Conservation (phyloP, 2,329 filamentous ascomycete species). For the Stemphylium beticola region DNA sequence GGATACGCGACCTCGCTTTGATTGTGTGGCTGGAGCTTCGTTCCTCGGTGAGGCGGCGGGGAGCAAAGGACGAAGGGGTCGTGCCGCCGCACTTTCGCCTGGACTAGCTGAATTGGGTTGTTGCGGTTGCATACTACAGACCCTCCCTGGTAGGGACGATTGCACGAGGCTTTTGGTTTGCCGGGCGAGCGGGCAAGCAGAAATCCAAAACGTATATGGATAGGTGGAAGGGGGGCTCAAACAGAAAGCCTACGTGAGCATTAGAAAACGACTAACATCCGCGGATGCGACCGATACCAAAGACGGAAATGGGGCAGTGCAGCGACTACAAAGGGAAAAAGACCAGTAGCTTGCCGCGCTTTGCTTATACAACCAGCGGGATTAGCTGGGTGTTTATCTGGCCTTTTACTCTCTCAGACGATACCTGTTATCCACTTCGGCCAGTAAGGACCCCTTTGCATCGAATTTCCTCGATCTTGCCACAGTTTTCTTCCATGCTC, state of each 20-base stretch:
- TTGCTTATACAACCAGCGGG: neutral
- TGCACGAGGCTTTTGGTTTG: neutral
- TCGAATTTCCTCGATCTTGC: constrained; percentile 9
- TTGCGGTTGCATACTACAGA: constrained; percentile 7
- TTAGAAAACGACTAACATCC: neutral
- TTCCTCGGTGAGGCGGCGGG: constrained; percentile 15
- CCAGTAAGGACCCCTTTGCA: neutral
- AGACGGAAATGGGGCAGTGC: neutral
- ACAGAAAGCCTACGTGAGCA: neutral
- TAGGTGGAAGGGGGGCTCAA: neutral
- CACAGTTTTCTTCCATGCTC: neutral
- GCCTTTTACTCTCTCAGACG: neutral
- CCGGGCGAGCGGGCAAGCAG: neutral
- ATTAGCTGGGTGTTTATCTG: neutral
- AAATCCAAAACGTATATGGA: neutral
- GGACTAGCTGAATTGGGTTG: constrained; percentile 1
- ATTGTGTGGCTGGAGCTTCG: constrained; percentile 7
- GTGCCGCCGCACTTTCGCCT: constrained; percentile 5
- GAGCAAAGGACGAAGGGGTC: constrained; percentile 20
- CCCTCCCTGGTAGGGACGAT: neutral
- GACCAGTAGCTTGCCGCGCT: neutral
- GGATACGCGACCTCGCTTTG: constrained; percentile 21
- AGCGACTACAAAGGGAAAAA: neutral
- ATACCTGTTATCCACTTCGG: constrained; percentile 2
- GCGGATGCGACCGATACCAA: neutral